These are phyloP conservation scores for Trypanosoma melophagium DNA, from an alignment of 208 protist species.

Conservation along the genomic window DNA sequence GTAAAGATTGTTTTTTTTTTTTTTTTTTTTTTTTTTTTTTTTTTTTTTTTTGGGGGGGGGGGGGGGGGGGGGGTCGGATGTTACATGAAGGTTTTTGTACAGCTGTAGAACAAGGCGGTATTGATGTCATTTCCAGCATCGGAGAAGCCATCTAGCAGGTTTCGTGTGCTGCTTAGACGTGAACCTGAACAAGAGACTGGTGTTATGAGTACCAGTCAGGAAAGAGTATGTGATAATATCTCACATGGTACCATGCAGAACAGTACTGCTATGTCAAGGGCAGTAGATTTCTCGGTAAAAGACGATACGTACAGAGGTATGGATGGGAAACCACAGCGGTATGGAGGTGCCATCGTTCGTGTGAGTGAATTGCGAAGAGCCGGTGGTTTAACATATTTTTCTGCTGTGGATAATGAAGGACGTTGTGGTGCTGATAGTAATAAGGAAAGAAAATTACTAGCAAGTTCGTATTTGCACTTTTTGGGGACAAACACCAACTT, in stretches of 20 bases:
- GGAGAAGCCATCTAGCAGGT: constrained; percentile 24
- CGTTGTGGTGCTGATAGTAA: not conserved
- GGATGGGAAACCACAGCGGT: constrained; percentile 10
- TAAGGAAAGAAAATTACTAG: not conserved
- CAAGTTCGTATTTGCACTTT: constrained; percentile 1
- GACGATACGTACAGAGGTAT: not conserved
- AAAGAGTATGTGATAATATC: not conserved
- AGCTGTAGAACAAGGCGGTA: too few relatives aligned
- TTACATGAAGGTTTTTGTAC: too few relatives aligned
- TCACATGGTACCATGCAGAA: too few relatives aligned
- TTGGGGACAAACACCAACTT: too few relatives aligned
- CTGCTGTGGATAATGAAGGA: not conserved
- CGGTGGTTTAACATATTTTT: constrained; percentile 22
- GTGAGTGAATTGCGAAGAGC: constrained; percentile 63
- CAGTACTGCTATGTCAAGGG: not conserved
- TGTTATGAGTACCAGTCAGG: not conserved
- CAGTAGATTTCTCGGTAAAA: not conserved
- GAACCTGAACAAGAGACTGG: not conserved
- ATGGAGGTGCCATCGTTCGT: constrained; percentile 65
- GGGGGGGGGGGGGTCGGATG: too few relatives aligned
- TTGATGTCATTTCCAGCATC: not conserved
- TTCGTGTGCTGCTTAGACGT: constrained; percentile 8
- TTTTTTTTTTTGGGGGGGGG: too few relatives aligned
- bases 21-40: too few relatives aligned
- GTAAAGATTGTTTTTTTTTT: too few relatives aligned